phyloP scores from a whole-genome alignment of 305 asterid species.

The Galium porrigens region DNA sequence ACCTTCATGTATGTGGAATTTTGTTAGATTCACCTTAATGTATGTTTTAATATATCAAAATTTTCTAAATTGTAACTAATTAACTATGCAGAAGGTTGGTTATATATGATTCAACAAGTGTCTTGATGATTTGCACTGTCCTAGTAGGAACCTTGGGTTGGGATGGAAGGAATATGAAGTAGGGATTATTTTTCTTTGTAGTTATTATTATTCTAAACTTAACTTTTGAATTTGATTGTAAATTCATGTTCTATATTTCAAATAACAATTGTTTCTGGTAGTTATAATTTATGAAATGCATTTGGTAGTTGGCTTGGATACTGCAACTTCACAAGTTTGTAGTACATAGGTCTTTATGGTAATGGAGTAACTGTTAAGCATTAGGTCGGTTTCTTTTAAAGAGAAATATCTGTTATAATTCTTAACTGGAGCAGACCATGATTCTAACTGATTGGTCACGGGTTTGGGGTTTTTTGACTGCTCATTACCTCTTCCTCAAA shows the following conservation, averaged over 20 bases:
- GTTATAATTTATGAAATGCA: background rate
- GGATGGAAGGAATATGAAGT: background rate
- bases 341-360: background rate
- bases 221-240: background rate
- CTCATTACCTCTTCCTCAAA: slow-evolving; percentile 9
- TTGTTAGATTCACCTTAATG: no score
- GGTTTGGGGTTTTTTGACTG: background rate
- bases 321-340: background rate
- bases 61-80: background rate
- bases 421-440: background rate
- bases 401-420: background rate
- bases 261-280: background rate
- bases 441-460: background rate
- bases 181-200: background rate
- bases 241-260: background rate
- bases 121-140: background rate
- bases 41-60: no score
- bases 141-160: background rate
- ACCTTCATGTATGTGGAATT: background rate
- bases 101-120: background rate
- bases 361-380: no score
- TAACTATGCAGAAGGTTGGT: background rate
- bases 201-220: background rate
- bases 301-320: background rate
- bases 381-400: background rate